Evolutionary conservation across 495 filamentous ascomycete genomes (phyloP).

Genomic region (Penicillium salamii): DNA sequence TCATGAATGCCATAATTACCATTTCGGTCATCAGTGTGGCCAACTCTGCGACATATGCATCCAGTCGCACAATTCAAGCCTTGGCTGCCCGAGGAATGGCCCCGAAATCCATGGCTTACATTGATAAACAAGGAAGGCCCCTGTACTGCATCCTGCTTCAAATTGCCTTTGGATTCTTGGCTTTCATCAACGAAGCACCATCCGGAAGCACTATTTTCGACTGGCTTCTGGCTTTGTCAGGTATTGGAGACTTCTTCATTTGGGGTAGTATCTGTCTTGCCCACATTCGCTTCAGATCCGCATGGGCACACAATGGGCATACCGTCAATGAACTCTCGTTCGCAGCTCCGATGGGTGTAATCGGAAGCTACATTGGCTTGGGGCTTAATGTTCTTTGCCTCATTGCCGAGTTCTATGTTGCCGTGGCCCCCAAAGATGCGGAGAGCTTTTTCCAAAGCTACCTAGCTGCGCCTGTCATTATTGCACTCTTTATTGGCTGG

Average conservation of each 20-base stretch:
- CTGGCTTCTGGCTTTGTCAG: conserved; percentile 70
- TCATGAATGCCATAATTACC: conserved; percentile 74
- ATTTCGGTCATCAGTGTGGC: conserved; percentile 65
- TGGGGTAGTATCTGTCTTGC: conserved; percentile 70
- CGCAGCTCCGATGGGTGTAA: conserved; percentile 61
- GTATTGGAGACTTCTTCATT: conserved; percentile 64
- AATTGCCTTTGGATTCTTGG: conserved; percentile 52
- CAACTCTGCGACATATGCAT: conserved; percentile 61
- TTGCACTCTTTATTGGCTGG: conserved; percentile 41
- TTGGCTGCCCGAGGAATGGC: conserved; percentile 56
- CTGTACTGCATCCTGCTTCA: conserved; percentile 50
- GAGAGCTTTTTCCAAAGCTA: conserved; percentile 61
- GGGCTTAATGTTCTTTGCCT: conserved; percentile 58
- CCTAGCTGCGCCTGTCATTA: conserved; percentile 57
- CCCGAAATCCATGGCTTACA: conserved; percentile 53
- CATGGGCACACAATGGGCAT: conserved; percentile 53
- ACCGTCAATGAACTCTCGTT: conserved; percentile 71
- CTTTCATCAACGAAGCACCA: conserved; percentile 50
- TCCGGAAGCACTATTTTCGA: conserved; percentile 40
- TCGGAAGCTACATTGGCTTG: conserved; percentile 65
- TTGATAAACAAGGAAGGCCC: conserved; percentile 59
- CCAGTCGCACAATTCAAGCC: conserved; percentile 63
- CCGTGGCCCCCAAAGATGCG: conserved; percentile 43
- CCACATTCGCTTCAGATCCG: conserved; percentile 72
- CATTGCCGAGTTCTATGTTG: conserved; percentile 55